These are phyloP conservation scores for Gnomoniopsis smithogilvyi DNA, from an alignment of 2,329 filamentous ascomycete species.

Conservation along the genomic window DNA sequence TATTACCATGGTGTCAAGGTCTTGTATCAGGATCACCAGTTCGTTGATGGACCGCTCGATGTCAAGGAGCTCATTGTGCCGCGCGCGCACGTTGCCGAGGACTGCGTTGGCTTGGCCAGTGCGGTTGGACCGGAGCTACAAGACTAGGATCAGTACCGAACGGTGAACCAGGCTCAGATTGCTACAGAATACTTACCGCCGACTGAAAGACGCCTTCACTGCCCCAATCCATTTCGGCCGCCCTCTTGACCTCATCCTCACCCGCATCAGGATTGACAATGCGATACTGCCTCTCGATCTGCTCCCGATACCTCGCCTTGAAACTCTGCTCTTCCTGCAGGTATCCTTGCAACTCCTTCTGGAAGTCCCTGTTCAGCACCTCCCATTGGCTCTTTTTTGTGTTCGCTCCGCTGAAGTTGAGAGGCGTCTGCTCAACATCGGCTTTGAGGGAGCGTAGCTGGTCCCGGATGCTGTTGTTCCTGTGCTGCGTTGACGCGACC, in stretches of 20 bases:
- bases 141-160: neutral
- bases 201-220: slow-evolving; percentile 80
- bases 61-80: slow-evolving; percentile 78
- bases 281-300: slow-evolving; percentile 75
- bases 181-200: slow-evolving; percentile 55
- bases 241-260: slow-evolving; percentile 67
- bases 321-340: slow-evolving; percentile 69
- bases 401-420: slow-evolving; percentile 51
- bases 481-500: slow-evolving; percentile 66
- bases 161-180: neutral
- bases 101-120: slow-evolving; percentile 69
- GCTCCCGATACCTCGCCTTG: slow-evolving; percentile 68
- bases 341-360: slow-evolving; percentile 68
- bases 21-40: slow-evolving; percentile 66
- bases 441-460: slow-evolving; percentile 73
- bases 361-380: slow-evolving; percentile 69
- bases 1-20: slow-evolving; percentile 72
- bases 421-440: slow-evolving; percentile 60
- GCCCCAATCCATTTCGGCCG: slow-evolving; percentile 68
- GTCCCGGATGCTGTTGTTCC: slow-evolving; percentile 74
- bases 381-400: slow-evolving; percentile 69
- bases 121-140: slow-evolving; percentile 70
- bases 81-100: slow-evolving; percentile 74
- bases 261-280: slow-evolving; percentile 81
- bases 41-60: slow-evolving; percentile 75